Percentiles rank a stretch among this genome's conserved stretches.
Conservation (phyloP, 805 yeast genomes). For the Wickerhamiella allomyrinae region DNA sequence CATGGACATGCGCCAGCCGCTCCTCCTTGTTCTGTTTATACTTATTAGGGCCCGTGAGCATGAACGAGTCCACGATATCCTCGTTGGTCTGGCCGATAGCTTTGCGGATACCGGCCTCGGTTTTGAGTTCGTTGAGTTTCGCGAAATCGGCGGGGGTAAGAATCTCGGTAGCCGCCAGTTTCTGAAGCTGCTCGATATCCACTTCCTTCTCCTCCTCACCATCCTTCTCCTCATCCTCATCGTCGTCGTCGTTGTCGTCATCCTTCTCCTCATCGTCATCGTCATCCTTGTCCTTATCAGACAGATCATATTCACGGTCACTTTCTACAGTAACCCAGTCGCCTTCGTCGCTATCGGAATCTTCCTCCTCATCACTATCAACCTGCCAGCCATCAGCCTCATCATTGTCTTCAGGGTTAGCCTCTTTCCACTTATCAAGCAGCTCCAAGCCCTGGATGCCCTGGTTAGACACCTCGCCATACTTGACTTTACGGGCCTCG, state of each 20-base stretch:
- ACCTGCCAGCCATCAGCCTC: slow-evolving; percentile 49
- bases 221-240: slow-evolving; percentile 15
- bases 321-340: slow-evolving; percentile 84
- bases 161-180: slow-evolving; percentile 58
- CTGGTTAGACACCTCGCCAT: slow-evolving; percentile 41
- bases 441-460: slow-evolving; percentile 86
- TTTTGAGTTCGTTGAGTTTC: slow-evolving; percentile 74
- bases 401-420: slow-evolving; percentile 42
- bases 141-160: slow-evolving; percentile 98
- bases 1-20: slow-evolving; percentile 70
- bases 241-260: slow-evolving; percentile 21
- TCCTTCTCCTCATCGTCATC: slow-evolving; percentile 31
- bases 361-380: slow-evolving; percentile 36
- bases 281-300: slow-evolving; percentile 40
- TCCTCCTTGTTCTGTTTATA: slow-evolving; percentile 84
- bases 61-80: slow-evolving; percentile 68
- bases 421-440: slow-evolving; percentile 70
- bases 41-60: slow-evolving; percentile 61
- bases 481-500: slow-evolving; percentile 31
- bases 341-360: slow-evolving; percentile 32
- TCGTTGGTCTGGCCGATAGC: slow-evolving; percentile 49
- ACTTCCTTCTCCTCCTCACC: slow-evolving; percentile 19
- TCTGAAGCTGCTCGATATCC: slow-evolving; percentile 31
- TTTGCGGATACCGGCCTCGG: slow-evolving; percentile 75
- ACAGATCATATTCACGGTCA: slow-evolving; percentile 52